Percentiles rank a stretch among this genome's conserved stretches.
These are phyloP conservation scores for Cutaneotrichosporon cavernicola DNA, from an alignment of 1,284 basidiomycete genomes.

Conservation along the genomic window DNA sequence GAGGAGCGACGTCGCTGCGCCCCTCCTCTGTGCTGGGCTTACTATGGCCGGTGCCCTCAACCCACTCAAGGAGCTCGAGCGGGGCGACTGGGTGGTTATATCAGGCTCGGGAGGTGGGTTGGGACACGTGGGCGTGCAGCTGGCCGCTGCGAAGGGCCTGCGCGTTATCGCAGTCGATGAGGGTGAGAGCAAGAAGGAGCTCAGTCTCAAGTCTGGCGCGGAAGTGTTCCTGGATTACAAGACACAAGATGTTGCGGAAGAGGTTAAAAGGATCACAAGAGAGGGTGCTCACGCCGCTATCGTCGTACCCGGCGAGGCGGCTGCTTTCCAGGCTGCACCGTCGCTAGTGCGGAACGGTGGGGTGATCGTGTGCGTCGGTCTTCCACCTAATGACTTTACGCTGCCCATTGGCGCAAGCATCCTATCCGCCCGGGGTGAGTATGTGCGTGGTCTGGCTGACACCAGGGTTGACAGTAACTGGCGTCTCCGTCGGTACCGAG, in stretches of 20 bases:
- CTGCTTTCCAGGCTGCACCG: constrained; percentile 5
- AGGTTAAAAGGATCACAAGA: constrained; percentile 45
- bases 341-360: constrained; percentile 8
- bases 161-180: constrained; percentile 73
- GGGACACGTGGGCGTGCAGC: constrained; percentile 64
- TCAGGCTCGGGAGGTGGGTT: constrained; percentile 55
- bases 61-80: constrained; percentile 34
- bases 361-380: background rate
- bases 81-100: constrained; percentile 76
- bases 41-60: constrained; percentile 45
- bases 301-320: constrained; percentile 9
- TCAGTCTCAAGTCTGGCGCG: constrained; percentile 65
- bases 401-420: constrained; percentile 1
- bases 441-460: background rate
- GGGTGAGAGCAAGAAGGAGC: constrained; percentile 66
- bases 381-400: constrained; percentile 5
- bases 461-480: background rate
- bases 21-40: constrained; percentile 70
- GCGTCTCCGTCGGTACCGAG: constrained; percentile 9
- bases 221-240: constrained; percentile 74
- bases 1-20: constrained; percentile 72
- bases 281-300: constrained; percentile 10
- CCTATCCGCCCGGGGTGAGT: constrained; percentile 1
- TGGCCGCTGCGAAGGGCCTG: constrained; percentile 69
- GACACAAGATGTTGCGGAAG: background rate